These are phyloP conservation scores for Capillidium rhysosporum DNA, from an alignment of 371 early-diverging fungal species.

Conservation along the genomic window DNA sequence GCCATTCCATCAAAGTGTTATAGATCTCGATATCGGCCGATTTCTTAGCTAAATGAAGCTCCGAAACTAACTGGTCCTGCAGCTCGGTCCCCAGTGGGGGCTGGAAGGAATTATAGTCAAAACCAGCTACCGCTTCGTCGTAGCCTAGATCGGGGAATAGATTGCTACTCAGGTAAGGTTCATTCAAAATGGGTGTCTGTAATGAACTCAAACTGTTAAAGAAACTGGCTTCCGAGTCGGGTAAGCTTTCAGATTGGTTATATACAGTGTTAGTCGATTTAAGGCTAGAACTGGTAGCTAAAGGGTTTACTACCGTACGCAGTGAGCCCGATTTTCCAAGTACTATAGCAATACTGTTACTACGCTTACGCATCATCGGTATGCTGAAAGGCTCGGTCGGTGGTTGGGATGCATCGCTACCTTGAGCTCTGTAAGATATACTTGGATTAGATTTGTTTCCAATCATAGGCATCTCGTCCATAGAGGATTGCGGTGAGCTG, in stretches of 20 bases:
- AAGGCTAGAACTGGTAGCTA: neutral
- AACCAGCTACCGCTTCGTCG: slow-evolving; percentile 1
- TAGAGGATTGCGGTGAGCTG: neutral
- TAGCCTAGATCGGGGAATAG: neutral
- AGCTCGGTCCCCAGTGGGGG: neutral
- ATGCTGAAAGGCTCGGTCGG: neutral
- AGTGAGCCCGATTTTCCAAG: slow-evolving; percentile 3
- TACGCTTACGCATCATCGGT: slow-evolving; percentile 2
- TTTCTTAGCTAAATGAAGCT: neutral
- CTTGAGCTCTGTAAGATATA: neutral
- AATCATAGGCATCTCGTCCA: too few species aligned
- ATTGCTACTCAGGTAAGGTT: too few species aligned
- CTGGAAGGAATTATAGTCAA: neutral
- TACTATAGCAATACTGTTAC: neutral
- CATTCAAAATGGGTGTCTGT: neutral
- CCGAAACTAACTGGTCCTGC: neutral
- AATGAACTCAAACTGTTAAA: neutral
- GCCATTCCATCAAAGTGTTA: neutral
- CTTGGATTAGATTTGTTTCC: too few species aligned
- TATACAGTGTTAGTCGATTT: neutral
- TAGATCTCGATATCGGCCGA: neutral
- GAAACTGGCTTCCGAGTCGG: neutral
- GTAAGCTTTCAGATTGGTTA: neutral
- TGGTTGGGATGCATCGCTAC: neutral
- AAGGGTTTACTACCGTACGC: neutral